phyloP scores from a whole-genome alignment of 139 green algal genomes.

The Microglena sp. region DNA sequence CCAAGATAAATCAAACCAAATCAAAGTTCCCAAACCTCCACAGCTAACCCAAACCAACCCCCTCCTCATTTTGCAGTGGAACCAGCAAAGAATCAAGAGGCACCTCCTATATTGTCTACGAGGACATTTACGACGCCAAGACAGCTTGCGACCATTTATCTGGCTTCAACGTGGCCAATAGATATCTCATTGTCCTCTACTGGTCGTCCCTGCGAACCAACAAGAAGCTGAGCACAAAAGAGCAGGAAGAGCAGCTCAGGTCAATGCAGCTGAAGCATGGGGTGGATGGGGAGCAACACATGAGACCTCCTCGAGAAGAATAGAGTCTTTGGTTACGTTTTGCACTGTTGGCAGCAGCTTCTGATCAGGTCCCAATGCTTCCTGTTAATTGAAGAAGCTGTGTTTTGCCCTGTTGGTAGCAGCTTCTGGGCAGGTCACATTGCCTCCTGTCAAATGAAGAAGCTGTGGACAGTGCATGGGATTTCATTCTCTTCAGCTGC shows the following conservation, averaged over 20 bases:
- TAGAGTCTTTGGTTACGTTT: not conserved
- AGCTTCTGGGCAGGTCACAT: no score
- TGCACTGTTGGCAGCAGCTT: no score
- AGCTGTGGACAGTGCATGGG: no score
- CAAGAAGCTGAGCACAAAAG: slow-evolving; percentile 77
- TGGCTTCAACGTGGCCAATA: slow-evolving; percentile 92
- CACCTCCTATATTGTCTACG: slow-evolving; percentile 95
- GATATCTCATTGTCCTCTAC: slow-evolving; percentile 81
- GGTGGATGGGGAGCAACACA: slow-evolving; percentile 81
- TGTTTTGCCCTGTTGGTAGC: no score
- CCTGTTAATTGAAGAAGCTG: no score
- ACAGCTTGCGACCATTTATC: slow-evolving; percentile 69
- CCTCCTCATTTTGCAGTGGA: slow-evolving; percentile 42
- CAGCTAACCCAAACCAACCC: no score
- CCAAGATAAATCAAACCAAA: no score
- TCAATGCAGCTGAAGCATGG: slow-evolving; percentile 83
- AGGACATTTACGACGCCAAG: slow-evolving; percentile 99
- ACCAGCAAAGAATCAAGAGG: slow-evolving; percentile 86
- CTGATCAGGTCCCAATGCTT: no score
- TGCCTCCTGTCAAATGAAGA: no score
- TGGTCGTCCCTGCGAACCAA: slow-evolving; percentile 66
- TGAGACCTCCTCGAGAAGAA: slow-evolving; percentile 8
- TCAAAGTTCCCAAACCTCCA: no score
- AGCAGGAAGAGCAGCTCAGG: slow-evolving; percentile 81
- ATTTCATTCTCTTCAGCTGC: no score